phyloP scores from a whole-genome alignment of 306 rosid genomes.

The Pterocarpus macrocarpus region DNA sequence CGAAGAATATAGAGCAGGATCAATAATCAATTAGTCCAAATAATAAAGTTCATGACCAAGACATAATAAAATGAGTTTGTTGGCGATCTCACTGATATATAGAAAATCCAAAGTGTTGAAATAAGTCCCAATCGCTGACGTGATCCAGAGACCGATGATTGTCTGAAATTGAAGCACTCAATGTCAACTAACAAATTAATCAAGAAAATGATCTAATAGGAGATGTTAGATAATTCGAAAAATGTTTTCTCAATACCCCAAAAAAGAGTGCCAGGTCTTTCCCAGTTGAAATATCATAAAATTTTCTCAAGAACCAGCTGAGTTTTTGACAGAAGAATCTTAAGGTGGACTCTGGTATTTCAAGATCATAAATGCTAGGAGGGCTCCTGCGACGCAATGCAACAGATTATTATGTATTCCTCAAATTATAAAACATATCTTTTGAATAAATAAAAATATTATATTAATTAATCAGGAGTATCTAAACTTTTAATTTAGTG shows the following conservation, averaged over 20 bases:
- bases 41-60: background rate
- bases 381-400: conserved; percentile 46
- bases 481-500: no score
- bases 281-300: conserved; percentile 64
- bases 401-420: background rate
- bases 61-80: background rate
- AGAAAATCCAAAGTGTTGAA: conserved; percentile 57
- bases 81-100: conserved; percentile 54
- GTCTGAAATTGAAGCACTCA: conserved; percentile 55
- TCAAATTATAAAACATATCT: background rate
- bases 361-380: conserved; percentile 51
- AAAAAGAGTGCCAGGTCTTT: conserved; percentile 59
- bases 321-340: conserved; percentile 41
- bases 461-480: background rate
- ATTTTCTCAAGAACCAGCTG: conserved; percentile 52
- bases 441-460: background rate
- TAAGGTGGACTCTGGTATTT: conserved; percentile 55
- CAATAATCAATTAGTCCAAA: conserved; percentile 20
- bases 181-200: conserved; percentile 30
- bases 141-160: conserved; percentile 55
- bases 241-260: conserved; percentile 52
- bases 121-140: conserved; percentile 61
- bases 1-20: background rate
- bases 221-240: conserved; percentile 11
- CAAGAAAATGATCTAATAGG: background rate